Evolutionary conservation across 192 early-diverging fungal genomes (phyloP), one percentile per base, ranked within the genome.

Genomic region (Bifiguratus adelaidae): DNA sequence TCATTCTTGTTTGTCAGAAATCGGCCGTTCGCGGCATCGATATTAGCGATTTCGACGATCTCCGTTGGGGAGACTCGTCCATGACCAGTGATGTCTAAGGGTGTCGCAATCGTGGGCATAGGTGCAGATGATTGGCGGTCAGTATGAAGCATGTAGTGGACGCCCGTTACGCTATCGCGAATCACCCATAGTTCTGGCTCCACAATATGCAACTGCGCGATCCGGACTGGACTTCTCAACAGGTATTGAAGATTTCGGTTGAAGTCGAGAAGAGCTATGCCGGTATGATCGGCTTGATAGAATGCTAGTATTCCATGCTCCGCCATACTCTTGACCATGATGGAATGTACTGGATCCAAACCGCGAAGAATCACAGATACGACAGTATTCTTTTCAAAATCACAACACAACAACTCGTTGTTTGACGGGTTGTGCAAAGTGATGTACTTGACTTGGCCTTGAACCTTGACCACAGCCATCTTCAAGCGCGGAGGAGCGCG

Each of bases 391-490:
- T 63, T 72, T 21, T 24, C 24, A 27, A 73, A 72, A 50, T 80
- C 77, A 36, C 70, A 50, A 7, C 60, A 74, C 3, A 83, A 51
- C 16, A 86, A 45, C 15, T 67, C 67, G 44, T 80, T 71, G 32
- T 80, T 76, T 1, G 65, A 48, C 8, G 77, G 67, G 38, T 83
- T 78, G 41, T 83, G 81, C 18, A 86, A 56, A 20, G 63, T 56
- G 15, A 86, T 51, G 43, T 71, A 70, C 11, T 60, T 62, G 13
- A 53, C 46, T 8, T 30, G 24, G 2, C 53, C 61, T 19, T 16
- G 7, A 13, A 52, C 55, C 30, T 65, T 44, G 11, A 77, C 55
- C 16, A 72, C 46, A 8, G 75, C 51, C 9, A 77, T 55, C 3
- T 56, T 50, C 13, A 77, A 49, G n/a, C 71, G 45, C 38, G 75